Conservation (phyloP, 805 yeast genomes). For the Barnettozyma californica region DNA sequence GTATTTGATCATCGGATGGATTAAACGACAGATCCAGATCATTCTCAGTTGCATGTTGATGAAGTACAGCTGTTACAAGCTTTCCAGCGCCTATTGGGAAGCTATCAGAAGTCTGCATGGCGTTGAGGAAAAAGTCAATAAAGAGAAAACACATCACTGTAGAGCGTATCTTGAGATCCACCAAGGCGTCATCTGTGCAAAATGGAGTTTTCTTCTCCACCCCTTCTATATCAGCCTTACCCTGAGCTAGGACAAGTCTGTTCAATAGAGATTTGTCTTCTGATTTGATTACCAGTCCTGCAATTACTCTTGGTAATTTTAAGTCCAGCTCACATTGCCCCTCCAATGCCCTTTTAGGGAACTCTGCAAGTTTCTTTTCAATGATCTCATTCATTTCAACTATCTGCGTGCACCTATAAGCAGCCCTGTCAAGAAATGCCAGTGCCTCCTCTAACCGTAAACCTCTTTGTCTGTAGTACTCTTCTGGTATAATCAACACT, state of each 20-base stretch:
- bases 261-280: conserved; percentile 9
- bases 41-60: background rate
- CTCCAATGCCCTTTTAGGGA: conserved; percentile 29
- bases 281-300: conserved; percentile 16
- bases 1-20: conserved; percentile 15
- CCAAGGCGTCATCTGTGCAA: conserved; percentile 6
- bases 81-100: conserved; percentile 5
- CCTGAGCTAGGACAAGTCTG: conserved; percentile 4
- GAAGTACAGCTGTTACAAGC: background rate
- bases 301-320: conserved; percentile 13
- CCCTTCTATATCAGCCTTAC: conserved; percentile 7
- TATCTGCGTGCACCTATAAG: conserved; percentile 30
- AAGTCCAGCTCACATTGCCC: conserved; percentile 15
- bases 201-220: background rate
- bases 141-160: conserved; percentile 17
- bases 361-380: conserved; percentile 14
- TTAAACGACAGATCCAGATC: background rate
- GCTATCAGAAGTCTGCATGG: background rate
- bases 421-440: conserved; percentile 32
- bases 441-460: conserved; percentile 36
- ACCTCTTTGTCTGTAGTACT: conserved; percentile 30
- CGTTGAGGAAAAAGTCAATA: conserved; percentile 12
- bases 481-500: conserved; percentile 36
- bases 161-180: conserved; percentile 17
- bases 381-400: conserved; percentile 22